phyloP scores from a whole-genome alignment of 2,329 filamentous ascomycete genomes.

The Diaporthe sp. region DNA sequence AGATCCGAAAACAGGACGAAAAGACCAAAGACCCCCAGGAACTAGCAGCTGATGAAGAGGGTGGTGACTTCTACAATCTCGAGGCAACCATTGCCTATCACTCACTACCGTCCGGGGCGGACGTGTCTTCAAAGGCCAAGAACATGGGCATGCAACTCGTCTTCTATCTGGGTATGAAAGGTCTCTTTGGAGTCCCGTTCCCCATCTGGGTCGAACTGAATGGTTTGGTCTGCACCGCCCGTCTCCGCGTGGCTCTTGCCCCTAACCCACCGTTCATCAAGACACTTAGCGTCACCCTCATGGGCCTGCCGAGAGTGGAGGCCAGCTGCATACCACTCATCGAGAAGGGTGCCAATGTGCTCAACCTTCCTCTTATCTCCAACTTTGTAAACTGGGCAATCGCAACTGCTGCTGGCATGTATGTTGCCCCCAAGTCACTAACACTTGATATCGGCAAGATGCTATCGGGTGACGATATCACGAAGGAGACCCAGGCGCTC shows the following conservation, averaged over 20 bases:
- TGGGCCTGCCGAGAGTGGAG: slow-evolving; percentile 90
- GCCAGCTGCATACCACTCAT: slow-evolving; percentile 94
- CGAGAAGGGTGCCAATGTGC: slow-evolving; percentile 88
- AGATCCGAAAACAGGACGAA: slow-evolving; percentile 81
- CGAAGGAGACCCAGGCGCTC: slow-evolving; percentile 87
- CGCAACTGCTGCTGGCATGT: slow-evolving; percentile 85
- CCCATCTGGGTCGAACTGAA: slow-evolving; percentile 93
- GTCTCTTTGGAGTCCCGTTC: slow-evolving; percentile 87
- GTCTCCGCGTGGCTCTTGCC: slow-evolving; percentile 84
- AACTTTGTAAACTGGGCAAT: slow-evolving; percentile 98
- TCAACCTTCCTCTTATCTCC: slow-evolving; percentile 92
- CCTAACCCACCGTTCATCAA: slow-evolving; percentile 94
- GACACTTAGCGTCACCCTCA: slow-evolving; percentile 90
- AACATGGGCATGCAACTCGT: slow-evolving; percentile 98
- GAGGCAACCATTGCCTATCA: slow-evolving; percentile 94
- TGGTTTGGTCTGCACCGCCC: slow-evolving; percentile 87
- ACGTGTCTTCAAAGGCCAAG: slow-evolving; percentile 82
- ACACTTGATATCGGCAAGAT: slow-evolving; percentile 91
- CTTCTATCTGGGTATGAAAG: slow-evolving; percentile 92
- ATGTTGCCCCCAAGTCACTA: slow-evolving; percentile 95
- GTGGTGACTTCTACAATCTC: slow-evolving; percentile 92
- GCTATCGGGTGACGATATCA: slow-evolving; percentile 89
- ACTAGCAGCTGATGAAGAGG: slow-evolving; percentile 87
- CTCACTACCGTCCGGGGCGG: slow-evolving; percentile 77
- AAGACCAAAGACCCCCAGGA: slow-evolving; percentile 88